Conservation (phyloP, 2,329 filamentous ascomycete genomes). For the Talaromyces sp. region DNA sequence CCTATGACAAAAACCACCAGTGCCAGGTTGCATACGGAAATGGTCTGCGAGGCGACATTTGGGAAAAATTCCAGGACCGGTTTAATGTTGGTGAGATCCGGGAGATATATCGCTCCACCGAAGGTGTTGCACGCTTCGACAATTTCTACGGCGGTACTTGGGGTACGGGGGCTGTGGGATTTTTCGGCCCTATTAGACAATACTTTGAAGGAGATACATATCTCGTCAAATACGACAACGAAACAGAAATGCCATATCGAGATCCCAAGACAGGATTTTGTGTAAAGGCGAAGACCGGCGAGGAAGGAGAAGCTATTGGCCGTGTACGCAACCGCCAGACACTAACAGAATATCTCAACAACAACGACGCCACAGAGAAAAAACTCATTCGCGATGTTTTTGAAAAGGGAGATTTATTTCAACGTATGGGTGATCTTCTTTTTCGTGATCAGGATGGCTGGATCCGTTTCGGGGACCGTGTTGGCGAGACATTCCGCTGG, state of each 20-base stretch:
- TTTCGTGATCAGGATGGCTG: conserved; percentile 37
- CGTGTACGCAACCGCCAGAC: conserved; percentile 34
- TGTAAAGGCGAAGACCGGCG: conserved; percentile 27
- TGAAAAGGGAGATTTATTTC: conserved; percentile 40
- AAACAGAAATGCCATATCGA: conserved; percentile 36
- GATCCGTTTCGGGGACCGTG: conserved; percentile 41
- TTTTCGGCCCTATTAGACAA: conserved; percentile 35
- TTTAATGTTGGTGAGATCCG: conserved; percentile 43
- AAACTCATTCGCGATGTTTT: conserved; percentile 42
- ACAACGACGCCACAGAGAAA: conserved; percentile 37
- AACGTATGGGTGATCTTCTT: conserved; percentile 42
- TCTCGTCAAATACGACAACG: conserved; percentile 38
- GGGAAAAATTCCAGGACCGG: conserved; percentile 50
- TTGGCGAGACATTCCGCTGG: conserved; percentile 62
- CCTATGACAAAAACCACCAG: conserved; percentile 40
- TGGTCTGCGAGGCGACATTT: conserved; percentile 44
- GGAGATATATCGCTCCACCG: conserved; percentile 45
- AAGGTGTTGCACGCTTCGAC: conserved; percentile 42
- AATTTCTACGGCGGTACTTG: conserved; percentile 37
- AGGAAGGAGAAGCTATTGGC: conserved; percentile 43
- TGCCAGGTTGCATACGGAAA: conserved; percentile 44
- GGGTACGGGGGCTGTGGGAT: conserved; percentile 41
- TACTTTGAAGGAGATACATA: conserved; percentile 37
- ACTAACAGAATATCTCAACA: conserved; percentile 38
- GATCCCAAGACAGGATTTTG: conserved; percentile 42